Percentiles rank a stretch among this genome's conserved stretches.
Conservation (phyloP, 2,329 filamentous ascomycete species). For the Thelonectria rubi region DNA sequence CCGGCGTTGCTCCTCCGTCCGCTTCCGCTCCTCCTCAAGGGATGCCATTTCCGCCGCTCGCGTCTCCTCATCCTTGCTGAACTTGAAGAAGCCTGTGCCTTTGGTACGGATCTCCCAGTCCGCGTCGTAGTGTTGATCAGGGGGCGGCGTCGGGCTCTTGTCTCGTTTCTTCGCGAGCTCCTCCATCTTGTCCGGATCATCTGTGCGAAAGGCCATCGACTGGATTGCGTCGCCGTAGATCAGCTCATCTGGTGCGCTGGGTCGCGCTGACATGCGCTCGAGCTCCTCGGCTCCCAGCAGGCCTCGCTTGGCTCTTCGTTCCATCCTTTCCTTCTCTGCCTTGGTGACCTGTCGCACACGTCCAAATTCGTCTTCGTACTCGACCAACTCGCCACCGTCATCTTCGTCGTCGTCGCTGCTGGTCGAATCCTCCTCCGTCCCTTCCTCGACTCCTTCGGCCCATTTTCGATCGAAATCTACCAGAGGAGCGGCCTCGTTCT, state of each 20-base stretch:
- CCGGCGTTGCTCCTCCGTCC: conserved; percentile 71
- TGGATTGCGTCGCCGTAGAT: conserved; percentile 91
- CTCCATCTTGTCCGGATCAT: conserved; percentile 77
- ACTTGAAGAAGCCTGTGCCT: conserved; percentile 91
- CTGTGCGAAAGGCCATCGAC: conserved; percentile 81
- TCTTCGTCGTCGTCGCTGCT: conserved; percentile 51
- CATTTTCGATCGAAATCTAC: conserved; percentile 98
- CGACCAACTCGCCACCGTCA: conserved; percentile 71
- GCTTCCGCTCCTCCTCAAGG: conserved; percentile 71
- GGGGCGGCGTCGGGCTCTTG: conserved; percentile 80
- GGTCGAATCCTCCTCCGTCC: conserved; percentile 67
- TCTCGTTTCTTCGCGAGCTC: conserved; percentile 81
- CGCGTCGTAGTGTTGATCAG: conserved; percentile 86
- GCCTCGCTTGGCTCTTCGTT: conserved; percentile 61
- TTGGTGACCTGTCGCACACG: conserved; percentile 78
- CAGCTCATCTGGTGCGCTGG: conserved; percentile 71
- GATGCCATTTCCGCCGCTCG: conserved; percentile 77
- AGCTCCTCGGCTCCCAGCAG: conserved; percentile 67
- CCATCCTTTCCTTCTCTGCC: conserved; percentile 71
- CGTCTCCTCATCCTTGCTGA: conserved; percentile 77
- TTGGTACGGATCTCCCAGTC: conserved; percentile 84
- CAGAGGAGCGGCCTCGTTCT: conserved; percentile 72
- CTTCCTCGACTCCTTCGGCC: conserved; percentile 72
- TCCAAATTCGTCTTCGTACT: conserved; percentile 93
- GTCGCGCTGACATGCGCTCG: conserved; percentile 74